Evolutionary conservation across 306 rosid genomes (phyloP).

Genomic region (Clitoria ternatea): DNA sequence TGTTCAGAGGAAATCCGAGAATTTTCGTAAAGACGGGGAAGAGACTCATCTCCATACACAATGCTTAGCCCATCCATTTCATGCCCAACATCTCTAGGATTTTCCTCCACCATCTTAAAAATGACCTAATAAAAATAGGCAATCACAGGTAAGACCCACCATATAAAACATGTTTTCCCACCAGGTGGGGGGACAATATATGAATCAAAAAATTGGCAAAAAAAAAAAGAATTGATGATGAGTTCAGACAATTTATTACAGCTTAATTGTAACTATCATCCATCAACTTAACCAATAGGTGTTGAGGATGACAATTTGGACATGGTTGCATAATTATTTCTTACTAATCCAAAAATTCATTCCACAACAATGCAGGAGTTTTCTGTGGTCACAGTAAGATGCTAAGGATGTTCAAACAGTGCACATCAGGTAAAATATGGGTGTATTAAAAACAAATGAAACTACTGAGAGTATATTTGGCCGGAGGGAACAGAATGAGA

Average conservation of each 20-base stretch:
- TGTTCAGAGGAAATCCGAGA: slow-evolving; percentile 94
- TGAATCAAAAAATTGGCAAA: neutral
- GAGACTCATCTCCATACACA: slow-evolving; percentile 96
- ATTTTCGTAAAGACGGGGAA: slow-evolving; percentile 88
- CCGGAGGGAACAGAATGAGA: neutral
- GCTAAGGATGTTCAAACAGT: neutral
- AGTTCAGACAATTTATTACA: neutral
- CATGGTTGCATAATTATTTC: neutral
- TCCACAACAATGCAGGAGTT: neutral
- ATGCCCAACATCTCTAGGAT: slow-evolving; percentile 97
- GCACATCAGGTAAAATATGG: neutral
- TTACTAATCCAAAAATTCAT: neutral
- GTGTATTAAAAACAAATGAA: neutral
- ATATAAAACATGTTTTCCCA: neutral
- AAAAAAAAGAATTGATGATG: neutral
- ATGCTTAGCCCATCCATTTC: slow-evolving; percentile 96
- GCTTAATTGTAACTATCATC: neutral
- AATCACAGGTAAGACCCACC: slow-evolving; percentile 20
- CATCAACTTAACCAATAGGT: neutral
- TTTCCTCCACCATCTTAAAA: slow-evolving; percentile 98
- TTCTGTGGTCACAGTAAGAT: neutral
- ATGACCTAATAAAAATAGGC: slow-evolving; percentile 57
- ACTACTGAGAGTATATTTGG: neutral
- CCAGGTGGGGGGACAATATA: neutral
- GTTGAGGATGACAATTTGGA: neutral